Conservation (phyloP, 805 yeast genomes). For the Spencermartinsiella europaea region DNA sequence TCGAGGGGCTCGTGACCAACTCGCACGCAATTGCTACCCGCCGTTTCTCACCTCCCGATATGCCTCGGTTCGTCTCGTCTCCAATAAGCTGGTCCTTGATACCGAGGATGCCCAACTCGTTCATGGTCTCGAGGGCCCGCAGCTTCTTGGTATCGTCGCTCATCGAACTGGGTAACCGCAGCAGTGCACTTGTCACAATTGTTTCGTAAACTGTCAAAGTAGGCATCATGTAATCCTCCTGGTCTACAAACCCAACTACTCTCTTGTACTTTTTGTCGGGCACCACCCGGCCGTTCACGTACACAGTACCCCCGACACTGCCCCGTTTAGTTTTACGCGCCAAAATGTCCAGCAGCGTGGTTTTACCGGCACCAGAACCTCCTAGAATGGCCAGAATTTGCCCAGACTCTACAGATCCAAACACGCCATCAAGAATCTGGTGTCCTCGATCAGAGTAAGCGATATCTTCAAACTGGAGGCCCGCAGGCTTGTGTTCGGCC, state of each 20-base stretch:
- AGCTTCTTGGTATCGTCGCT: conserved; percentile 63
- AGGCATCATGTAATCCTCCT: conserved; percentile 85
- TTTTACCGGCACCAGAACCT: conserved; percentile 98
- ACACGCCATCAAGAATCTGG: conserved; percentile 54
- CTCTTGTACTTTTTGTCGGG: conserved; percentile 47
- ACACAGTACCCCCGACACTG: conserved; percentile 54
- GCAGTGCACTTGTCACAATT: conserved; percentile 82
- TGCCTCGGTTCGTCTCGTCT: conserved; percentile 82
- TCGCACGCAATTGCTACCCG: conserved; percentile 93
- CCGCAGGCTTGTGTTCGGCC: conserved; percentile 57
- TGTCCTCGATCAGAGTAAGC: conserved; percentile 52
- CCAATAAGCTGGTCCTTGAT: conserved; percentile 87
- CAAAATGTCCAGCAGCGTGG: conserved; percentile 84
- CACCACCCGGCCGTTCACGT: conserved; percentile 59
- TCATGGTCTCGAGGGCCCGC: conserved; percentile 78
- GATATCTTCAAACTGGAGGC: conserved; percentile 70
- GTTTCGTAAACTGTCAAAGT: conserved; percentile 96
- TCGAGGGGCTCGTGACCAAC: conserved; percentile 80
- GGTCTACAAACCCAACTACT: conserved; percentile 91
- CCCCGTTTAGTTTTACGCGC: conserved; percentile 89
- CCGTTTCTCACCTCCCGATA: conserved; percentile 89
- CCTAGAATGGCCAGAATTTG: conserved; percentile 96
- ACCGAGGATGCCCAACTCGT: conserved; percentile 75
- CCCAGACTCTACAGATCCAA: conserved; percentile 79
- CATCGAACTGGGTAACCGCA: conserved; percentile 81